Conservation (phyloP, 2,329 filamentous ascomycete genomes). For the Sporothrix brasiliensis region DNA sequence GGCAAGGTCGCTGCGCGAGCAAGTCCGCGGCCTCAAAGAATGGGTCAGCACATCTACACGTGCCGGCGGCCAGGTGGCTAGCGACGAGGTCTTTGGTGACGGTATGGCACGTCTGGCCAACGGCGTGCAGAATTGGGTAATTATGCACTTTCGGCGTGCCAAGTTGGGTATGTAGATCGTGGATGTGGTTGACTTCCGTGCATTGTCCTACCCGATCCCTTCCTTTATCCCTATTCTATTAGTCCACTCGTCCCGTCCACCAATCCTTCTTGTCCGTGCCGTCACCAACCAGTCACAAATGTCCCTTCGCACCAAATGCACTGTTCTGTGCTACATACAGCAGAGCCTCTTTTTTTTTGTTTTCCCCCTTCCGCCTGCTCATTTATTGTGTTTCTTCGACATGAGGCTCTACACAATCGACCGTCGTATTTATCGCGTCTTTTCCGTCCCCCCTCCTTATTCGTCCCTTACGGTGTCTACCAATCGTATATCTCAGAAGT, state of each 20-base stretch:
- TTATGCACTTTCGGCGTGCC: constrained; percentile 67
- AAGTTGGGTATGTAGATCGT: constrained; percentile 52
- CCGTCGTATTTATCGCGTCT: background rate
- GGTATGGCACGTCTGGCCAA: constrained; percentile 65
- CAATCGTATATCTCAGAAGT: background rate
- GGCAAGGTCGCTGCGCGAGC: constrained; percentile 56
- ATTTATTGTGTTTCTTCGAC: background rate
- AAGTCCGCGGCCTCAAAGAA: constrained; percentile 69
- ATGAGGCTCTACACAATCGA: background rate
- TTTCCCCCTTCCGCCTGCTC: background rate
- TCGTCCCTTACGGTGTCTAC: background rate
- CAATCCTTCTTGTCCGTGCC: background rate
- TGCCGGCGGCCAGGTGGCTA: constrained; percentile 63
- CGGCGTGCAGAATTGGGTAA: constrained; percentile 73
- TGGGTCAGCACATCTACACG: constrained; percentile 70
- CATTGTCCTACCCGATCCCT: background rate
- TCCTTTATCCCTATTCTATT: background rate
- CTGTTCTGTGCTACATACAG: background rate
- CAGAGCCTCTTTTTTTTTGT: background rate
- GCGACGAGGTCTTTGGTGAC: constrained; percentile 68
- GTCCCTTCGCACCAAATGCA: background rate
- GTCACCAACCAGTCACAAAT: background rate
- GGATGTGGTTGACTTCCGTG: background rate
- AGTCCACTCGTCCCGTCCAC: background rate
- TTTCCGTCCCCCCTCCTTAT: no score